Base-by-base conservation (phyloP, 306 rosid genomes). In the Sphenostylis stenocarpa region DNA sequence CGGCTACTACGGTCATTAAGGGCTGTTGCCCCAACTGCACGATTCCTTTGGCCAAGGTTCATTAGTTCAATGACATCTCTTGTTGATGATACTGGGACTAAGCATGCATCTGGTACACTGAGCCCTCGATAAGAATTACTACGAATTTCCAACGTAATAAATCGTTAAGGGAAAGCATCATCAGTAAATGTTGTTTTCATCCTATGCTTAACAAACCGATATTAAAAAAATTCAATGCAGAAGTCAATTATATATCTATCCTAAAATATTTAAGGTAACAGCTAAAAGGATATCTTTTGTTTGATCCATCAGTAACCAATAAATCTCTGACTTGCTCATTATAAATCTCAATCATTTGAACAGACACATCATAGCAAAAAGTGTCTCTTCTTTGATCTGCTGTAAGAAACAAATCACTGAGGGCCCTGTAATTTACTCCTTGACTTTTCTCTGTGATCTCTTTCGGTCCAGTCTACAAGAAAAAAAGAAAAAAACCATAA, bases 321-420 rank as follows among this genome's bases (percentile, higher is more conserved):
- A 94, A 91, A 84, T 94, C 98, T 70, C 98, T 85, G 72, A 94
- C 98, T 94, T 91, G 98, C 88, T 94, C 98, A 3, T 94, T 94
- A 66, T 94, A 94, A 65, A 94, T 94, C 88, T 94, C 98, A 78
- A 94, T 92, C 98, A 94, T 94, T 82, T 94, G 98, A 56, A 94
- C 97, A 19, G 90, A 89, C 76, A 94, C 95, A 61, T 91, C 93
- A 51, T 91, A 91, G 79, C 56, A 80, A 57, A 91, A 91, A 69
- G 95, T 89, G 70, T 91, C 96, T 72, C 65, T 89, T 82, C 98
- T 88, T 85, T 90, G 95, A 79, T 86, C 89, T 71, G 97, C 96
- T 60, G 89, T 84, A 33, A 62, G 80, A 82, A 94, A 94, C 86
- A 94, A 84, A 87, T 94, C 96, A 52, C 98, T 87, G 69, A 94